Conservation (phyloP, 2,329 filamentous ascomycete species). For the Tolypocladium sp. region DNA sequence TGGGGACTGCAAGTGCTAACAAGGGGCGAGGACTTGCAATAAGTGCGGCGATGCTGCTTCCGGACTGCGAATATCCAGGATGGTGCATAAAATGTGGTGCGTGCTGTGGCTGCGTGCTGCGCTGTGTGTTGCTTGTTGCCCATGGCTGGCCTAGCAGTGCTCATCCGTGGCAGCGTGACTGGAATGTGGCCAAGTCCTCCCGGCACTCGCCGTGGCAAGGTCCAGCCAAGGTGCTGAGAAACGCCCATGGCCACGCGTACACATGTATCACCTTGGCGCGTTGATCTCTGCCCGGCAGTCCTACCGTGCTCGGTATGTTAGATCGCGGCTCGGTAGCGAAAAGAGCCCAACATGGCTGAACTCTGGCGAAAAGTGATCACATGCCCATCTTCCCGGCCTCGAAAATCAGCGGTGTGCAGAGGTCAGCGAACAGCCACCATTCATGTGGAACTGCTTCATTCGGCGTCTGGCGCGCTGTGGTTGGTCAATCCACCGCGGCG, state of each 20-base stretch:
- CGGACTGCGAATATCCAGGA: not conserved
- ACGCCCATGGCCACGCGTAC: no score
- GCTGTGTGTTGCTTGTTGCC: not conserved
- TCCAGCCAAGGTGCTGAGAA: no score
- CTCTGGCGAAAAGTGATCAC: not conserved
- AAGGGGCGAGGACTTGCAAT: not conserved
- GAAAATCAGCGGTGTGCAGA: not conserved
- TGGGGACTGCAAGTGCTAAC: not conserved
- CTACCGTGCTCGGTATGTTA: no score
- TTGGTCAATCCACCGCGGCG: not conserved
- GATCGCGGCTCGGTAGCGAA: no score
- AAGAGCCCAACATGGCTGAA: no score
- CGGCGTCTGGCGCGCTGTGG: not conserved
- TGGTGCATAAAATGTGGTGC: not conserved
- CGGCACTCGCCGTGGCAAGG: not conserved
- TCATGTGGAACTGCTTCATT: not conserved
- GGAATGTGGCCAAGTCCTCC: not conserved
- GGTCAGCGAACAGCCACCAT: not conserved
- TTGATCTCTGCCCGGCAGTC: not conserved
- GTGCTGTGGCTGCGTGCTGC: not conserved
- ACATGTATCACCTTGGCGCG: not conserved
- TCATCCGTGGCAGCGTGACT: not conserved
- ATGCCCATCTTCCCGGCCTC: not conserved
- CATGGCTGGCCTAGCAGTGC: not conserved
- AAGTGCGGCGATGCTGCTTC: not conserved